A percentile compares a stretch with the other conserved stretches of the same genome.
phyloP scores from a whole-genome alignment of 139 green algal genomes.

The Medakamo hakoo region DNA sequence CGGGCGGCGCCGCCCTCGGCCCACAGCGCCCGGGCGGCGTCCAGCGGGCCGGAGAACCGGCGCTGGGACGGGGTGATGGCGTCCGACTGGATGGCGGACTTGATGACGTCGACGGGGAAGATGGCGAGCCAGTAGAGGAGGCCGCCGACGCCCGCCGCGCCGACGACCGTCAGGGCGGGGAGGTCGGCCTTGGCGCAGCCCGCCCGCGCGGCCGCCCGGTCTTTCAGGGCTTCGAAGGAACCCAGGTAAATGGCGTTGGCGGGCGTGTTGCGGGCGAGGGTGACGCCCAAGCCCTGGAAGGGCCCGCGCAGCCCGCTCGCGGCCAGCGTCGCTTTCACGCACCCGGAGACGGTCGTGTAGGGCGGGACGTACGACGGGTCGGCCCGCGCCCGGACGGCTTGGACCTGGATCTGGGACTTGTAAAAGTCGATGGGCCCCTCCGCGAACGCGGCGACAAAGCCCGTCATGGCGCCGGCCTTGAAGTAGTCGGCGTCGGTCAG shows the following conservation, averaged over 20 bases:
- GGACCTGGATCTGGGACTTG: slow-evolving; percentile 89
- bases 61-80: slow-evolving; percentile 43
- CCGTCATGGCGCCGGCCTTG: slow-evolving; percentile 61
- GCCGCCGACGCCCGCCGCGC: slow-evolving; percentile 50
- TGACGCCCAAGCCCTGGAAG: slow-evolving; percentile 72
- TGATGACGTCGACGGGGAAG: slow-evolving; percentile 85
- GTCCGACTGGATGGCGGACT: slow-evolving; percentile 79
- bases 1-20: slow-evolving; percentile 54
- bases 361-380: slow-evolving; percentile 71
- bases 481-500: slow-evolving; percentile 47
- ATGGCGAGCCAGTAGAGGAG: slow-evolving; percentile 75
- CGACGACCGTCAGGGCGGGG: slow-evolving; percentile 12
- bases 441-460: slow-evolving; percentile 67
- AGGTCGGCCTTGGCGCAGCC: slow-evolving; percentile 16
- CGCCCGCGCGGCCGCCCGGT: slow-evolving; percentile 18
- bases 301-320: slow-evolving; percentile 60
- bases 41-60: slow-evolving; percentile 45
- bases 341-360: slow-evolving; percentile 58
- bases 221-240: slow-evolving; percentile 82
- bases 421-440: slow-evolving; percentile 93
- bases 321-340: slow-evolving; percentile 47
- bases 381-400: slow-evolving; percentile 66
- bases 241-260: slow-evolving; percentile 88
- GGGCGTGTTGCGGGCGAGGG: slow-evolving; percentile 74
- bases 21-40: slow-evolving; percentile 47